Conservation (phyloP, 2,329 filamentous ascomycete species). For the Arachnopeziza araneosa region DNA sequence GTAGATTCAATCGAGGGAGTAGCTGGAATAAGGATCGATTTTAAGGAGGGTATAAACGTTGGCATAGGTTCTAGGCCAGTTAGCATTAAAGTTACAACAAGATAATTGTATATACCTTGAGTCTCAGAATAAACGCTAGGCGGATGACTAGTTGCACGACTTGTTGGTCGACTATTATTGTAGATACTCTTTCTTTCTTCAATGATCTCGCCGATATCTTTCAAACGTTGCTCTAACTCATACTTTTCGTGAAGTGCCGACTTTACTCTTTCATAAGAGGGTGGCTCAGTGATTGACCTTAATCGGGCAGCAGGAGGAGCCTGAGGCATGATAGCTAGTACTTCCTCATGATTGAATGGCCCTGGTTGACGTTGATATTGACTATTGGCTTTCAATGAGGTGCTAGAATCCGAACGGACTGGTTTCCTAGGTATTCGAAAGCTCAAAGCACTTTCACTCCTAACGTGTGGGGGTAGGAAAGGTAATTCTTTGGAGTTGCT, state of each 20-base stretch:
- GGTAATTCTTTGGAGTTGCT: slow-evolving; percentile 11
- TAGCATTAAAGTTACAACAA: slow-evolving; percentile 2
- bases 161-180: slow-evolving; percentile 29
- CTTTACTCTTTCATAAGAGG: slow-evolving; percentile 28
- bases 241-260: slow-evolving; percentile 34
- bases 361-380: slow-evolving; percentile 18
- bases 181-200: slow-evolving; percentile 55
- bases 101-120: slow-evolving; percentile 15
- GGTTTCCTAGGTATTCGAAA: slow-evolving; percentile 29
- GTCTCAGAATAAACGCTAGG: slow-evolving; percentile 24
- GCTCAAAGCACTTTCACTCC: slow-evolving; percentile 26
- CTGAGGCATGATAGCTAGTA: slow-evolving; percentile 22
- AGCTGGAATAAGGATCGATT: slow-evolving; percentile 14
- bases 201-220: slow-evolving; percentile 53
- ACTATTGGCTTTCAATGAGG: slow-evolving; percentile 22
- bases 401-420: slow-evolving; percentile 22
- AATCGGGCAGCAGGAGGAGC: slow-evolving; percentile 23
- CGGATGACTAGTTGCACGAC: slow-evolving; percentile 21
- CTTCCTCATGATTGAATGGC: slow-evolving; percentile 23
- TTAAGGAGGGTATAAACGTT: slow-evolving; percentile 35
- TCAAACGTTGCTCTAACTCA: slow-evolving; percentile 53
- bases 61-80: slow-evolving; percentile 47
- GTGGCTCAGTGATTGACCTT: slow-evolving; percentile 26
- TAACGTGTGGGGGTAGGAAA: slow-evolving; percentile 17
- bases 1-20: slow-evolving; percentile 39